Evolutionary conservation across 768 basidiomycete species (phyloP), one percentile per base, ranked within the genome.

Genomic region (Daedaleopsis sinensis): DNA sequence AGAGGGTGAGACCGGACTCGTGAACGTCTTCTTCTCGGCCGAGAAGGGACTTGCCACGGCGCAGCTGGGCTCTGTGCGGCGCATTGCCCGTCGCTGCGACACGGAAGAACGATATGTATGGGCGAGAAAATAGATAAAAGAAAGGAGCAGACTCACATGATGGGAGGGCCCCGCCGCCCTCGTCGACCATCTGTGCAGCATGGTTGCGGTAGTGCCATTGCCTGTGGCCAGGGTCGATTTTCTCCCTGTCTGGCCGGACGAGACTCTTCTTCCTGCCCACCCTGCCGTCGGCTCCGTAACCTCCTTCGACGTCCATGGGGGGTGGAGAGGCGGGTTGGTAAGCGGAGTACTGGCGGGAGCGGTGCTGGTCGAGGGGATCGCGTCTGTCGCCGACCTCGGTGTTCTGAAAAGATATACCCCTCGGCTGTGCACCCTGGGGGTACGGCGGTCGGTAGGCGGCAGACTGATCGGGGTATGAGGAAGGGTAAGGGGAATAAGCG

Each of bases 161-260:
- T 27, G 94, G 91, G 72, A 94, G 83, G 51, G 87, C 92, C 7
- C 92, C 80, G 37, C 77, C 77, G n/a, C 85, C 82, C 69, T 91
- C 87, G 58, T 88, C 80, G 74, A 88, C 86, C 70, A 91, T 77
- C 72, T 88, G 85, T 23, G 90, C 89, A 19, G 93, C 93, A 75
- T 92, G 94, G 59, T 82, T 86, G 56, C 93, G 87, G 76, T 98
- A 98, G 76, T 98, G 91, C 89, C 90, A 98, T 69, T 95, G 88
- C 52, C 94, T 84, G 79, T 98, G 94, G 44, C 87, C 87, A 11
- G 95, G 94, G 70, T 98, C 95, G 67, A 98, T 93, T 81, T 96
- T 94, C 79, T 97, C 96, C 59, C 96, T 81, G 75, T 99, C 96
- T 5, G 96, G 96, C 58, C 83, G 80, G 55, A 98, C 92, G 18